Evolutionary conservation across 2,329 filamentous ascomycete genomes (phyloP).

Genomic region (Cadophora sp.): DNA sequence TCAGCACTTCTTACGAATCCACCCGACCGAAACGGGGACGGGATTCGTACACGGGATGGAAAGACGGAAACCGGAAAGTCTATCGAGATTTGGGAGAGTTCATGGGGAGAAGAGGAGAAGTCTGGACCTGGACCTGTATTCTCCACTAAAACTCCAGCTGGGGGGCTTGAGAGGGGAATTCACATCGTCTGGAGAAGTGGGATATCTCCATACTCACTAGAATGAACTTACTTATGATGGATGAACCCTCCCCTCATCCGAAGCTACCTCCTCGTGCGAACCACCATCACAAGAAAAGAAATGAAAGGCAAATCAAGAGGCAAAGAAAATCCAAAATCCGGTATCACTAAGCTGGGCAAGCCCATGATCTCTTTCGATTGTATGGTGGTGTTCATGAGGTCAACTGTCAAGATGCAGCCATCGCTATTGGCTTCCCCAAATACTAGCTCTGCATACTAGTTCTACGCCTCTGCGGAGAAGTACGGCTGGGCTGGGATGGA

Average conservation of each 20-base stretch:
- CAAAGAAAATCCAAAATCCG: neutral
- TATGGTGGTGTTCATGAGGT: neutral
- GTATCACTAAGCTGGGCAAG: neutral
- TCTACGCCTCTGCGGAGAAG: slow-evolving; percentile 10
- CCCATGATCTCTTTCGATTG: neutral
- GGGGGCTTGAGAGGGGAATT: neutral
- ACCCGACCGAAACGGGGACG: neutral
- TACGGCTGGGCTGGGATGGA: neutral
- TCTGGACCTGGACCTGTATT: neutral
- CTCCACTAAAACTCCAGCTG: slow-evolving; percentile 1
- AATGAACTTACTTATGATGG: neutral
- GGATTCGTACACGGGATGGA: neutral
- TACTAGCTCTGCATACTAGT: slow-evolving; percentile 8
- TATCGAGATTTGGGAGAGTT: neutral
- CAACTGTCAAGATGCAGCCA: neutral
- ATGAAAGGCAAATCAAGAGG: neutral
- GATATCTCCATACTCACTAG: slow-evolving; percentile 19
- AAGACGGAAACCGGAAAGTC: neutral
- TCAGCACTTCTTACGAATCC: neutral
- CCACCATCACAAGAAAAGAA: too few species aligned
- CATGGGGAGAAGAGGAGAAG: neutral
- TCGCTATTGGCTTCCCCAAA: slow-evolving; percentile 11
- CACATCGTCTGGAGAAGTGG: slow-evolving; percentile 24
- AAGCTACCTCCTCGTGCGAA: too few species aligned
- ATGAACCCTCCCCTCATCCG: too few species aligned